These are phyloP conservation scores for Thraustochytrium striatum DNA, from an alignment of 352 stramenopile genomes.

Conservation along the genomic window DNA sequence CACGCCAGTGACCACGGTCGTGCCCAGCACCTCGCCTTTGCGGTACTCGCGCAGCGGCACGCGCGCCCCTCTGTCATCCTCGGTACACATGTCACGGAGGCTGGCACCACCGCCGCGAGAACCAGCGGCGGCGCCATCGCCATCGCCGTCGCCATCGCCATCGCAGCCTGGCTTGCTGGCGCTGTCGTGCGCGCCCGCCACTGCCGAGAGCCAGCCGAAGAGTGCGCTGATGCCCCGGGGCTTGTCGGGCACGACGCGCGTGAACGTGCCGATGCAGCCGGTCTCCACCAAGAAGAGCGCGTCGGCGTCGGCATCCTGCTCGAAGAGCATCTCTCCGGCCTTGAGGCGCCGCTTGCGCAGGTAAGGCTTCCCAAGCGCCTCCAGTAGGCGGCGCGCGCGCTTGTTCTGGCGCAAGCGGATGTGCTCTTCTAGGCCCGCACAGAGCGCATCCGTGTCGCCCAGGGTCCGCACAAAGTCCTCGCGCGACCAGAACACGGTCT, in stretches of 20 bases:
- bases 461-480: constrained; percentile 39
- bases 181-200: no score
- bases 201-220: no score
- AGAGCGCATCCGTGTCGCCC: constrained; percentile 25
- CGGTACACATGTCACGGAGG: neutral
- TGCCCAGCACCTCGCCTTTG: neutral
- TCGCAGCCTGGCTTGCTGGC: neutral
- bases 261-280: neutral
- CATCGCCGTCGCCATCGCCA: neutral
- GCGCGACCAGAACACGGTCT: constrained; percentile 8
- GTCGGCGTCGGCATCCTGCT: neutral
- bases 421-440: constrained; percentile 23
- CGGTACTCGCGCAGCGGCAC: neutral
- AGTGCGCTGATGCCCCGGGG: no score
- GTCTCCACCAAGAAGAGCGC: neutral
- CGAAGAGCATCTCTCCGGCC: neutral
- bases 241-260: no score
- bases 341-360: neutral
- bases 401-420: constrained; percentile 11
- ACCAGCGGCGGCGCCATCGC: neutral
- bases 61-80: neutral
- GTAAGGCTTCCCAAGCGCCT: neutral
- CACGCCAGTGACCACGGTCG: neutral
- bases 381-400: constrained; percentile 12
- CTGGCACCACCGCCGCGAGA: neutral